These are phyloP conservation scores for Hanseniaspora meyeri DNA, from an alignment of 805 yeast species.

Conservation along the genomic window DNA sequence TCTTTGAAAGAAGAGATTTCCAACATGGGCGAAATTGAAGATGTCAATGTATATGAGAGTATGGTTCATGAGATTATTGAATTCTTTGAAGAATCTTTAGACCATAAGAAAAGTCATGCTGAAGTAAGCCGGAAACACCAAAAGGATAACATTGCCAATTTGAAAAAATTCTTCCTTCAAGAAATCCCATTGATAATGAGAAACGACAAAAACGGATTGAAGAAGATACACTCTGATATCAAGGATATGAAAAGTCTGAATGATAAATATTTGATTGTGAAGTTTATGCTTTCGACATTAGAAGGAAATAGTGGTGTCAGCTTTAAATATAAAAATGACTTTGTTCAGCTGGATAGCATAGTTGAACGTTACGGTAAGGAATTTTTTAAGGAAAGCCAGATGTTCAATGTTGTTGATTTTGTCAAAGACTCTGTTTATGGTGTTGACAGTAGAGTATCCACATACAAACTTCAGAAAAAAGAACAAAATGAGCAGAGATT, in stretches of 20 bases:
- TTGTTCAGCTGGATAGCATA: background rate
- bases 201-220: conserved; percentile 1
- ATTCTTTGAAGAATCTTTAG: conserved; percentile 21
- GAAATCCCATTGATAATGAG: conserved; percentile 2
- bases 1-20: conserved; percentile 26
- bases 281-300: conserved; percentile 11
- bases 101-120: background rate
- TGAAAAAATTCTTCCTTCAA: conserved; percentile 4
- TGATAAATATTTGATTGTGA: background rate
- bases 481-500: background rate
- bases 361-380: conserved; percentile 1
- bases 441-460: background rate
- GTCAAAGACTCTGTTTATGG: background rate
- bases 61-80: conserved; percentile 21
- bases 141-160: background rate
- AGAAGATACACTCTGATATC: background rate
- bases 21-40: conserved; percentile 17
- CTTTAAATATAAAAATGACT: conserved; percentile 33
- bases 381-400: background rate
- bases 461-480: background rate
- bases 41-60: conserved; percentile 19
- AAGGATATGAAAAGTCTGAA: background rate
- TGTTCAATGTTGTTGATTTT: background rate
- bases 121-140: background rate
- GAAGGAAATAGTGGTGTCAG: conserved; percentile 18